Evolutionary conservation across 2,329 filamentous ascomycete genomes (phyloP).

Genomic region (Penicillium sp.): DNA sequence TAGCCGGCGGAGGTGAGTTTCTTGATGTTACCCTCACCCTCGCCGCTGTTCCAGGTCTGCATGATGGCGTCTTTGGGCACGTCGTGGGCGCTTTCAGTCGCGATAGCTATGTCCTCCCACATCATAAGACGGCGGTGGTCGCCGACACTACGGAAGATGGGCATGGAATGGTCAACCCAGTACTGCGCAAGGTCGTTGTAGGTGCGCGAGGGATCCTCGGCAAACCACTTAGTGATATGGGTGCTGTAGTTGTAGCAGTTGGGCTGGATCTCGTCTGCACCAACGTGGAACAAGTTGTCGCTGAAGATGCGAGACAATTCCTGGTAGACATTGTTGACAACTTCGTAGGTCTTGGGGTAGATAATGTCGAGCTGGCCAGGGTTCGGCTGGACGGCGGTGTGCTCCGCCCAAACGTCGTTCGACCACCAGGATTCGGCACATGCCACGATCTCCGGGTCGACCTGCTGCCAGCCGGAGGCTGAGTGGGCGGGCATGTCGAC

Average conservation of each 20-base stretch:
- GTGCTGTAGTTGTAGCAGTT: constrained; percentile 52
- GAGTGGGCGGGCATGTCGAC: constrained; percentile 56
- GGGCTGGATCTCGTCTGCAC: constrained; percentile 48
- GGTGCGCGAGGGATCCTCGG: constrained; percentile 42
- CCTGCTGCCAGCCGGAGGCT: constrained; percentile 48
- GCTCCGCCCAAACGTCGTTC: constrained; percentile 48
- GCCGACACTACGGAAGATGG: constrained; percentile 41
- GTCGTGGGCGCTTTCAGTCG: constrained; percentile 38
- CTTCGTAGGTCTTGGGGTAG: constrained; percentile 49
- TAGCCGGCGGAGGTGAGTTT: constrained; percentile 46
- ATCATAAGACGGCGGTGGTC: constrained; percentile 47
- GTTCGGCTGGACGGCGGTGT: constrained; percentile 51
- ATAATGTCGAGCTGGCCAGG: constrained; percentile 51
- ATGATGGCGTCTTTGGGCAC: constrained; percentile 47
- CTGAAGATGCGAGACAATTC: constrained; percentile 45
- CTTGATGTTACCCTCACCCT: constrained; percentile 42
- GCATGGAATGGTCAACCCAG: constrained; percentile 47
- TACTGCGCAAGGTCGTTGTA: constrained; percentile 48
- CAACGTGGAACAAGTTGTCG: constrained; percentile 50
- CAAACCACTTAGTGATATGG: constrained; percentile 44
- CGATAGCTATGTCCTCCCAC: constrained; percentile 49
- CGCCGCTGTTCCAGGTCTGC: constrained; percentile 49
- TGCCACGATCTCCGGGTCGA: constrained; percentile 50
- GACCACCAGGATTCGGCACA: constrained; percentile 54
- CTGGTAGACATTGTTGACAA: constrained; percentile 47